These are phyloP conservation scores for Starmerella apicola DNA, from an alignment of 805 yeast species.

Conservation along the genomic window DNA sequence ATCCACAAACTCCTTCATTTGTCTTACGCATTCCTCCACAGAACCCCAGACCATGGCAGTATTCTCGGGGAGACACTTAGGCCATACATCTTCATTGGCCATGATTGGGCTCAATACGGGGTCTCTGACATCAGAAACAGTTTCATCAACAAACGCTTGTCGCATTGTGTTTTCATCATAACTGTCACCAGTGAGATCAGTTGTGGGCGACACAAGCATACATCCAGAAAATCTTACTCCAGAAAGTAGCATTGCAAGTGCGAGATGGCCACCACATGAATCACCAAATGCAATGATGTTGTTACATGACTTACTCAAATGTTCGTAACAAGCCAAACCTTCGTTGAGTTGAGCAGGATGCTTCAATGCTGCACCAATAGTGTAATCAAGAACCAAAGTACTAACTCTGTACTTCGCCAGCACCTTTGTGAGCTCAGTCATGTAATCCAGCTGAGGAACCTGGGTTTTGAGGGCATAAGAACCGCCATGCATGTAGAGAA, in stretches of 20 bases:
- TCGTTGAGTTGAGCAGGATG: conserved; percentile 25
- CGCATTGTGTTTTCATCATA: conserved; percentile 12
- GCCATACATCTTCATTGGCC: conserved; percentile 13
- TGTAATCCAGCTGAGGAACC: conserved; percentile 16
- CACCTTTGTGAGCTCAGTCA: conserved; percentile 9
- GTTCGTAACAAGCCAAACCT: conserved; percentile 17
- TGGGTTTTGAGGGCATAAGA: conserved; percentile 19
- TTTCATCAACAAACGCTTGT: conserved; percentile 9
- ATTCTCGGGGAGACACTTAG: conserved; percentile 10
- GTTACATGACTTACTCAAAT: conserved; percentile 15
- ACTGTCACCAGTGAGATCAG: conserved; percentile 9
- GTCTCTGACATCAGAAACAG: conserved; percentile 5
- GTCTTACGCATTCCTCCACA: conserved; percentile 13
- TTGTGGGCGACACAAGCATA: conserved; percentile 17
- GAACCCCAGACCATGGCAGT: conserved; percentile 20
- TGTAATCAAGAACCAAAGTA: conserved; percentile 24
- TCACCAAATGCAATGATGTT: conserved; percentile 25
- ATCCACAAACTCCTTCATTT: conserved; percentile 12
- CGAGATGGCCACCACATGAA: conserved; percentile 27
- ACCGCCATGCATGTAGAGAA: conserved; percentile 24
- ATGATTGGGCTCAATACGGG: conserved; percentile 14
- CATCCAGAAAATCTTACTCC: conserved; percentile 8
- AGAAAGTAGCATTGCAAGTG: conserved; percentile 14
- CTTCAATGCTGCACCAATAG: conserved; percentile 19
- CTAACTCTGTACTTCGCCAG: conserved; percentile 17